Evolutionary conservation across 441 rosid species (phyloP).

Genomic region (Cnidoscolus chayamansa): DNA sequence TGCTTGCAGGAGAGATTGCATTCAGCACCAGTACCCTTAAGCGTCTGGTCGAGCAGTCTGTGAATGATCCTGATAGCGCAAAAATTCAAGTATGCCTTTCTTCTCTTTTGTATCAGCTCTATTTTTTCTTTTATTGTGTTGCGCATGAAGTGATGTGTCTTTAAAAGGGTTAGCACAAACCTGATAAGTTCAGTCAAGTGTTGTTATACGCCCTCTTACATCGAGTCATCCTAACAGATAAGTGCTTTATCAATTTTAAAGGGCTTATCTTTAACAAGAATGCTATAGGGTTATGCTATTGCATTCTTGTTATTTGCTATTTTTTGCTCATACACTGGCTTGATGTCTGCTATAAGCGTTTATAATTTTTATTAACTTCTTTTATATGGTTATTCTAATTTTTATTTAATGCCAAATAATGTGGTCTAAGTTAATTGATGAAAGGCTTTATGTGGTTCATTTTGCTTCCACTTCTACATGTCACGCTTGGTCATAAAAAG

Average conservation of each 20-base stretch:
- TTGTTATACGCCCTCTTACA: background rate
- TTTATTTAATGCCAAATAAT: background rate
- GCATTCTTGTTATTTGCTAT: background rate
- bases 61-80: slow-evolving; percentile 77
- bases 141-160: slow-evolving; percentile 2
- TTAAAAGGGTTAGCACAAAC: background rate
- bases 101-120: background rate
- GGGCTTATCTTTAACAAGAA: background rate
- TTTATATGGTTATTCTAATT: background rate
- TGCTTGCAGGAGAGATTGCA: slow-evolving; percentile 99
- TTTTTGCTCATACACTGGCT: background rate
- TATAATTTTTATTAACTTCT: background rate
- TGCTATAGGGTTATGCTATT: background rate
- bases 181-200: slow-evolving; percentile 2
- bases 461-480: slow-evolving; percentile 1
- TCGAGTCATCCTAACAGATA: slow-evolving; percentile 4
- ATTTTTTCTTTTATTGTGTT: slow-evolving; percentile 2
- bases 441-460: background rate
- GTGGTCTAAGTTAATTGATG: background rate
- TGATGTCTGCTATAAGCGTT: slow-evolving; percentile 7
- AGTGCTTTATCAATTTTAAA: background rate
- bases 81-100: slow-evolving; percentile 59
- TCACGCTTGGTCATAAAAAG: background rate
- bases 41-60: slow-evolving; percentile 88
- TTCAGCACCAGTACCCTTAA: slow-evolving; percentile 92